phyloP scores from a whole-genome alignment of 23 red algal species.

The Agarophyton chilense region DNA sequence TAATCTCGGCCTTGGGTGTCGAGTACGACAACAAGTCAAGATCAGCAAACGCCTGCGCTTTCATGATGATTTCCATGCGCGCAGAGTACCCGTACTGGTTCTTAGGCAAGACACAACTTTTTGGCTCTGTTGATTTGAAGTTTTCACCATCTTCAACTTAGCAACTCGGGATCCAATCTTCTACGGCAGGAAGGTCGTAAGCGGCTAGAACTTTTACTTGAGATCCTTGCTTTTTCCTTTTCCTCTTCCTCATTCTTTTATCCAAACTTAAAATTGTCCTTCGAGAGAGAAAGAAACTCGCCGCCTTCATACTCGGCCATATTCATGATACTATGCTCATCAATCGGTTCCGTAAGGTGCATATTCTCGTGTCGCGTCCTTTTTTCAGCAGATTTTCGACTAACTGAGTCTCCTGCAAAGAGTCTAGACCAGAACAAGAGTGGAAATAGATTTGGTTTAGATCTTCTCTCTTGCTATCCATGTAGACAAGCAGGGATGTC shows the following conservation, averaged over 20 bases:
- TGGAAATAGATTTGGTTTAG: slow-evolving; percentile 91
- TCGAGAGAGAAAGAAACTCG: slow-evolving; percentile 77
- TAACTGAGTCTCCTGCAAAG: slow-evolving; percentile 72
- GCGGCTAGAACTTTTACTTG: slow-evolving; percentile 65
- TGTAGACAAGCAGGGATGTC: slow-evolving; percentile 82
- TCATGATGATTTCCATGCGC: slow-evolving; percentile 84
- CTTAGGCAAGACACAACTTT: slow-evolving; percentile 75
- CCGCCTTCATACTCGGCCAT: slow-evolving; percentile 78
- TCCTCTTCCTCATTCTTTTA: slow-evolving; percentile 79
- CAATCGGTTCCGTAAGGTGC: slow-evolving; percentile 85
- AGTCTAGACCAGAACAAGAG: slow-evolving; percentile 47
- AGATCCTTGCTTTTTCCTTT: slow-evolving; percentile 64
- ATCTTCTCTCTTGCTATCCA: slow-evolving; percentile 82
- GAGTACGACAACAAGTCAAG: slow-evolving; percentile 72
- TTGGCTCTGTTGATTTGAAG: slow-evolving; percentile 60
- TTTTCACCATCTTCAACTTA: slow-evolving; percentile 88
- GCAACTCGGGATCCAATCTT: slow-evolving; percentile 65
- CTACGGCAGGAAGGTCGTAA: slow-evolving; percentile 76
- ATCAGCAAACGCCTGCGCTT: slow-evolving; percentile 88
- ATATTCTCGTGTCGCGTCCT: slow-evolving; percentile 84
- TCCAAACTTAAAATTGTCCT: slow-evolving; percentile 86
- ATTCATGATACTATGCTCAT: slow-evolving; percentile 85
- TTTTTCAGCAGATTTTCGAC: slow-evolving; percentile 81
- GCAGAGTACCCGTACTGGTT: slow-evolving; percentile 87
- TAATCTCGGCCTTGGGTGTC: slow-evolving; percentile 76